Conservation (phyloP, 306 rosid genomes). For the Citrullus mucosospermus region DNA sequence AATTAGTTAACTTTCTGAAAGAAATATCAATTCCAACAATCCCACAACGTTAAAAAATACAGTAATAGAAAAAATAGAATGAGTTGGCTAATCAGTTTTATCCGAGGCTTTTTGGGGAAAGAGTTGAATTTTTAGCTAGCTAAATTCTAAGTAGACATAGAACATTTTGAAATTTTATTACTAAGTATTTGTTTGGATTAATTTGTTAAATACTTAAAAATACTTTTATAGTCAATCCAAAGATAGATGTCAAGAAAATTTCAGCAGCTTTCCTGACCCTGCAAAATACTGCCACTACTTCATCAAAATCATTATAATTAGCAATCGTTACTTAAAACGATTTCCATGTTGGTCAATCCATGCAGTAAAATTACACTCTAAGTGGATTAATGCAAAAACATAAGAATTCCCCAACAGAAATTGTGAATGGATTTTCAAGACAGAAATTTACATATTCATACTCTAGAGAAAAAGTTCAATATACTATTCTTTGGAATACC, state of each 20-base stretch:
- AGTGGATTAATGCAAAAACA: not conserved
- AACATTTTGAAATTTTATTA: too few relatives aligned
- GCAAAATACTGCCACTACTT: too few relatives aligned
- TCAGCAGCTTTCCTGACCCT: not conserved
- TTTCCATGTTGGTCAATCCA: not conserved
- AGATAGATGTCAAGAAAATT: too few relatives aligned
- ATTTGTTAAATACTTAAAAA: too few relatives aligned
- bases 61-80: not conserved
- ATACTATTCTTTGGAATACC: slow-evolving; percentile 30
- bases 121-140: too few relatives aligned
- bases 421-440: not conserved
- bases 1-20: not conserved
- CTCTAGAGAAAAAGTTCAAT: slow-evolving; percentile 67
- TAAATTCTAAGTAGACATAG: too few relatives aligned
- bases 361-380: not conserved
- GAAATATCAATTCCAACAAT: not conserved
- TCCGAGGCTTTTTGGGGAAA: too few relatives aligned
- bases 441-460: slow-evolving; percentile 21
- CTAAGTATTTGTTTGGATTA: too few relatives aligned
- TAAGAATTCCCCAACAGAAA: not conserved
- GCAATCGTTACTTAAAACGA: not conserved
- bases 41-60: not conserved
- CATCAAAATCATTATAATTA: not conserved
- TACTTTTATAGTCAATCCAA: too few relatives aligned
- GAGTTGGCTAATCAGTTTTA: not conserved